These are phyloP conservation scores for Polyporus tsugae DNA, from an alignment of 1,284 basidiomycete species.

Conservation along the genomic window DNA sequence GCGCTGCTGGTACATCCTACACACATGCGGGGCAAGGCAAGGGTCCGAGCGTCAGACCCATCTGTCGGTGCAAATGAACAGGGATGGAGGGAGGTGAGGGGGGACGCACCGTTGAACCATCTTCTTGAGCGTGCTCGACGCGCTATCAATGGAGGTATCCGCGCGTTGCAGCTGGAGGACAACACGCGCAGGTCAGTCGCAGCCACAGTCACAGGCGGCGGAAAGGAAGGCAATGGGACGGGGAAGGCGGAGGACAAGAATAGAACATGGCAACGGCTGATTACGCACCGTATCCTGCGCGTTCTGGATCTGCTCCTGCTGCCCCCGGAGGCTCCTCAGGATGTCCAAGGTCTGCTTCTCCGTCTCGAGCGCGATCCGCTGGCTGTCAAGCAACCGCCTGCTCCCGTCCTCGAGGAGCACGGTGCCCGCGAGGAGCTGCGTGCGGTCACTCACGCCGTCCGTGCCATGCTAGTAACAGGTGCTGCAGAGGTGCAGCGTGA, in stretches of 20 bases:
- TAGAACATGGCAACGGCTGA: no score
- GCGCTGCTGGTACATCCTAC: constrained; percentile 85
- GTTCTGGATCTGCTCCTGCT: constrained; percentile 97
- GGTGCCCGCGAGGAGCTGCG: constrained; percentile 80
- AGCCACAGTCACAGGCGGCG: no score
- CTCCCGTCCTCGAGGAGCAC: constrained; percentile 80
- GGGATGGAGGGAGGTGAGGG: no score
- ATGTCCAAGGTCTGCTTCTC: constrained; percentile 97
- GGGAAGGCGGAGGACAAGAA: no score
- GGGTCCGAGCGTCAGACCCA: constrained; percentile 44
- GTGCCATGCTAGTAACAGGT: no score
- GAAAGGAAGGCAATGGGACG: background rate
- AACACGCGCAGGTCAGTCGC: no score
- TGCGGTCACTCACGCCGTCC: constrained; percentile 75
- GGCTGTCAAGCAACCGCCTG: constrained; percentile 87
- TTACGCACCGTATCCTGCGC: constrained; percentile 81
- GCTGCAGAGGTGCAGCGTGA: no score
- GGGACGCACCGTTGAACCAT: constrained; percentile 67
- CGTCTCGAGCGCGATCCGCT: constrained; percentile 94
- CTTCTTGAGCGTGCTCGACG: constrained; percentile 76
- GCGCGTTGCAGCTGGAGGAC: constrained; percentile 67
- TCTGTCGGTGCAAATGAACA: constrained; percentile 34
- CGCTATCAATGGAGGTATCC: constrained; percentile 75
- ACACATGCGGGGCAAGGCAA: background rate
- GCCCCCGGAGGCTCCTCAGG: constrained; percentile 82